Evolutionary conservation across 2,329 filamentous ascomycete species (phyloP), one percentile per base, ranked within the genome.

Genomic region (Aspergillus sp.): DNA sequence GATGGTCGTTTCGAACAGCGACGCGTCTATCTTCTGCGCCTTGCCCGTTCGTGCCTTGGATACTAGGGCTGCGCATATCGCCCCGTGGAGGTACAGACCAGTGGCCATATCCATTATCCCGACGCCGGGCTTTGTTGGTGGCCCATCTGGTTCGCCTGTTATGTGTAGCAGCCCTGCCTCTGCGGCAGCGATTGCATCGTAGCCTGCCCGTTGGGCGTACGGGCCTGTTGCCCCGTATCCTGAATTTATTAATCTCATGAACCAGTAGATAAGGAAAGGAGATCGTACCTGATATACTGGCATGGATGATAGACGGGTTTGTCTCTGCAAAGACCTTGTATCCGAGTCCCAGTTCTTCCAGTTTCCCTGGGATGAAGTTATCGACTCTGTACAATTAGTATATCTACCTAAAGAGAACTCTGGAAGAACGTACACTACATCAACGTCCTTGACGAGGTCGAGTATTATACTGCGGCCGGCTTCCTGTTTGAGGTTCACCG

Each of bases 71-170:
- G 77, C 72, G 27, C 77, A 63, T 22, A 81, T 79, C 2, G 78
- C 76, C 0, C 77, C 77, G 52, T 80, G 77, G 22, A 76, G 71
- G 57, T 78, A 80, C 3, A 81, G 62, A 0, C 78, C 79, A 0
- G 78, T 80, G 5, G 69, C 70, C 71, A 80, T 77, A 58, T 80
- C 78, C 17, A 73, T 76, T 37, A 80, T 63, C 2, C 76, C 77
- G 1, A 80, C 60, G 1, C 79, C 78, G 1, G 76, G 73, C 9
- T 75, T 67, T 0, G 75, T 74, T 0, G 78, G 78, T 1, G 71
- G 70, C 0, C 77, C 74, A 19, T 75, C 69, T 4, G 66, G 63
- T 56, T 79, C 71, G 4, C 78, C 77, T 0, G 77, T 80, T 11
- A 80, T 70, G 57, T 80, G 77, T 30, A 80, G 68, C 19, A 80